phyloP scores from a whole-genome alignment of 129 eudicot genomes.

The Logfia minima region DNA sequence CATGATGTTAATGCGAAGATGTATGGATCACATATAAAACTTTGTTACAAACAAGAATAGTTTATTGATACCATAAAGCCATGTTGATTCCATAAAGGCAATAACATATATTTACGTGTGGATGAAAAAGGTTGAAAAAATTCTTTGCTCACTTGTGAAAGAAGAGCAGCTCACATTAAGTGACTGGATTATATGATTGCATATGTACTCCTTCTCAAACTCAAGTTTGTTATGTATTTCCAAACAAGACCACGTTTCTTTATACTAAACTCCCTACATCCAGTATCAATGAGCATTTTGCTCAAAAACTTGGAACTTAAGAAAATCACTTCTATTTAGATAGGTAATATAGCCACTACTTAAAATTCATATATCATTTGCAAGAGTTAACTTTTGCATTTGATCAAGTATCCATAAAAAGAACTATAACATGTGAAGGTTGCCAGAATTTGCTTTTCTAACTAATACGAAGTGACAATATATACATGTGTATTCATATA shows the following conservation, averaged over 20 bases:
- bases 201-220: constrained; percentile 7
- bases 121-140: background rate
- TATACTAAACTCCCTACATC: background rate
- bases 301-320: background rate
- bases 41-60: background rate
- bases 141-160: constrained; percentile 1
- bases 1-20: background rate
- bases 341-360: background rate
- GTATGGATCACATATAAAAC: background rate
- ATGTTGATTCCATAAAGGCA: constrained; percentile 1
- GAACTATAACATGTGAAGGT: too few relatives aligned
- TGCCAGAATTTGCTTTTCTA: too few relatives aligned
- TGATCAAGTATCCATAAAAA: too few relatives aligned
- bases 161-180: constrained; percentile 5
- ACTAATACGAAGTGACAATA: too few relatives aligned
- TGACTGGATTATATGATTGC: background rate
- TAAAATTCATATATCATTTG: background rate
- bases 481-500: too few relatives aligned
- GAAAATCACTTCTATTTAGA: background rate
- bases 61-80: constrained; percentile 7
- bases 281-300: background rate
- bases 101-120: background rate
- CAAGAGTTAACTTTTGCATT: background rate
- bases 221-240: background rate
- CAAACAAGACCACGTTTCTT: constrained; percentile 5